A percentile compares a stretch with the other conserved stretches of the same genome.
Evolutionary conservation across 306 rosid genomes (phyloP).

Genomic region (Cicer yamashitae): DNA sequence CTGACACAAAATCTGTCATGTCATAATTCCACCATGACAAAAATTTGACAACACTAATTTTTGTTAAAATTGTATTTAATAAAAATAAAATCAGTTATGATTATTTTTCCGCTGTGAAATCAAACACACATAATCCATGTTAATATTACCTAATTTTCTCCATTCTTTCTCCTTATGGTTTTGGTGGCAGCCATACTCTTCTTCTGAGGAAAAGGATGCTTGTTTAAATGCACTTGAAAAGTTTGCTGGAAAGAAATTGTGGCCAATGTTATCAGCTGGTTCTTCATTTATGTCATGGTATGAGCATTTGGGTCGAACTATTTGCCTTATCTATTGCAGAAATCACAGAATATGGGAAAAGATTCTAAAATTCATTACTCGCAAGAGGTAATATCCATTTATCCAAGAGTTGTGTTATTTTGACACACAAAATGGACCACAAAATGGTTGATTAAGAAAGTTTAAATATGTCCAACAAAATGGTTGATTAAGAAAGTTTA

Average conservation of each 20-base stretch:
- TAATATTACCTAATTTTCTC: not conserved
- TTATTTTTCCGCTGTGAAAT: not conserved
- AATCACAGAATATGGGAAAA: constrained; percentile 78
- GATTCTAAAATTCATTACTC: constrained; percentile 53
- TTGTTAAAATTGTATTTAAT: too few relatives aligned
- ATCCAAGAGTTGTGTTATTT: not conserved
- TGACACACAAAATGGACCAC: too few relatives aligned
- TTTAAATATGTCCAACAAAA: too few relatives aligned
- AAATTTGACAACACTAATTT: too few relatives aligned
- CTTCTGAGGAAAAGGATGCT: constrained; percentile 56
- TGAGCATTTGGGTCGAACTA: constrained; percentile 79
- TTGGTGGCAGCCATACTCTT: constrained; percentile 70
- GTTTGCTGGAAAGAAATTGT: constrained; percentile 63
- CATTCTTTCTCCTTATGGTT: constrained; percentile 15
- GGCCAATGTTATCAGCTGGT: constrained; percentile 74
- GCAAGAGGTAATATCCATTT: constrained; percentile 57
- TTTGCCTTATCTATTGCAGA: constrained; percentile 73
- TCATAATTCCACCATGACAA: too few relatives aligned
- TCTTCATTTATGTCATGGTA: constrained; percentile 86
- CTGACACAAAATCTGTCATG: too few relatives aligned
- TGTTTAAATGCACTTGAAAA: constrained; percentile 55
- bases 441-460: too few relatives aligned
- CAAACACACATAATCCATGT: not conserved
- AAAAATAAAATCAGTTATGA: not conserved
- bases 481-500: too few relatives aligned